Base-by-base conservation (phyloP, 257 asterid species). In the Rhazya stricta region DNA sequence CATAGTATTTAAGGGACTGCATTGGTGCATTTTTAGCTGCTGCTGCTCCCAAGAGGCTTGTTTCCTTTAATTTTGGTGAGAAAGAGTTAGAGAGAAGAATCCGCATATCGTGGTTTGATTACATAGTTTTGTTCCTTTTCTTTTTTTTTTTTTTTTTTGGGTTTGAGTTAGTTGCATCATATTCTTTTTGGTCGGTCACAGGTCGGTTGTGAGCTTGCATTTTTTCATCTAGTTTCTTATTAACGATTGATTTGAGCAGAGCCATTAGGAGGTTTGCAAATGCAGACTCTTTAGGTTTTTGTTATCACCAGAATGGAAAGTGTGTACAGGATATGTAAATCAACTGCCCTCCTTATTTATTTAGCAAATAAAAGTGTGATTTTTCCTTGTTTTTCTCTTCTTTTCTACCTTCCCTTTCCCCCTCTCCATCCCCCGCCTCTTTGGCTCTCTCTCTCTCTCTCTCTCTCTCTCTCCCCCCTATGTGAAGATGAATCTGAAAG, bases 201-300 rank as follows among this genome's bases (percentile, higher is more conserved):
- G 86, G 89, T 85, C 83, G 86, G 89, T 81, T 76, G 89, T 81
- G 97, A 86, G 89, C 78, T 82, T 90, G 87, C 82, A 74, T 63
- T 81, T 76, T 72, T 78, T 67, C 42, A 73, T 75, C 60, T 71
- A 72, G 23, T 81, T 78, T 78, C 78, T 77, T 72, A 79, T 77
- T 72, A 79, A 81, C 81, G 27, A 27, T 76, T 43, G 76, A 58
- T 71, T 81, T 84, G 54, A 79, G 81, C 68, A 75, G 82, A 84
- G 89, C 77, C 74, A 81, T 68, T 79, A 86, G 85, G 72, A 50
- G 77, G 68, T 72, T 82, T 85, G 84, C 82, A 67, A 80, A 81
- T 72, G 88, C 83, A 79, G 83, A 77, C 79, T 19, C 75, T 75
- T 81, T 87, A 86, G 84, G 78, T 67, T 61, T 72, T 76, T 65